Percentiles rank a stretch among this genome's conserved stretches.
phyloP scores from a whole-genome alignment of 2,329 filamentous ascomycete species.

The Zymoseptoria ardabiliae region DNA sequence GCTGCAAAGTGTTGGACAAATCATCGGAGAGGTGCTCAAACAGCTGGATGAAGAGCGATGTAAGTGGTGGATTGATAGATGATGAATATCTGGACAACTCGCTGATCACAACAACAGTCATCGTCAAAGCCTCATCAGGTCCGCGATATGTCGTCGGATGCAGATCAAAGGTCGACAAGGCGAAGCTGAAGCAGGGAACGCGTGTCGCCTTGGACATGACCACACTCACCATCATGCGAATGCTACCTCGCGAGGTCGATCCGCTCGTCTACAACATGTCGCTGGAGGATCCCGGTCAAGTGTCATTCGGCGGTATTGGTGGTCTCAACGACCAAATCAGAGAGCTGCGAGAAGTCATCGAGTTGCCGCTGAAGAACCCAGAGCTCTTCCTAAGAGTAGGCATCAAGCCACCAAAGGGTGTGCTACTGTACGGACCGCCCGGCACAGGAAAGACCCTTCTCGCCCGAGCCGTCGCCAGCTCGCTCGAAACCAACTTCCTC shows the following conservation, averaged over 20 bases:
- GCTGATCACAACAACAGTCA: slow-evolving; percentile 54
- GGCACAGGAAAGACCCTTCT: slow-evolving; percentile 95
- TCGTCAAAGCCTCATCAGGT: slow-evolving; percentile 95
- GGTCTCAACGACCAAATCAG: slow-evolving; percentile 97
- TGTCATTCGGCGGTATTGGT: slow-evolving; percentile 96
- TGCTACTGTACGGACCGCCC: slow-evolving; percentile 89
- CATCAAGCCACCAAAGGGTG: slow-evolving; percentile 98
- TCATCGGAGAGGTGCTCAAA: slow-evolving; percentile 97
- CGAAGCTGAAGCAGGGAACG: slow-evolving; percentile 95
- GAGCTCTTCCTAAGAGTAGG: slow-evolving; percentile 94
- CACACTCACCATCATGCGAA: slow-evolving; percentile 98
- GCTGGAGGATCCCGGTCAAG: slow-evolving; percentile 90
- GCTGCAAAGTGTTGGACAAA: slow-evolving; percentile 95
- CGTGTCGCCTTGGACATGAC: slow-evolving; percentile 98
- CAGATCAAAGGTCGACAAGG: slow-evolving; percentile 95
- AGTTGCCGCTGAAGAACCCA: slow-evolving; percentile 95
- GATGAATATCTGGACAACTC: slow-evolving; percentile 2
- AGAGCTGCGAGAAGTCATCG: slow-evolving; percentile 94
- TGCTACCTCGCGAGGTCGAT: slow-evolving; percentile 97
- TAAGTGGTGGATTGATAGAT: slow-evolving; percentile 42
- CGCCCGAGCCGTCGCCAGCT: slow-evolving; percentile 89
- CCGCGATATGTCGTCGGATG: slow-evolving; percentile 97
- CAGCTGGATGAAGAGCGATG: slow-evolving; percentile 98
- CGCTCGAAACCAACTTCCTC: slow-evolving; percentile 94
- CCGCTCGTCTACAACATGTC: slow-evolving; percentile 99